Percentiles rank a stretch among this genome's conserved stretches.
These are phyloP conservation scores for Mortierella sp. DNA, from an alignment of 371 early-diverging fungal species.

Conservation along the genomic window DNA sequence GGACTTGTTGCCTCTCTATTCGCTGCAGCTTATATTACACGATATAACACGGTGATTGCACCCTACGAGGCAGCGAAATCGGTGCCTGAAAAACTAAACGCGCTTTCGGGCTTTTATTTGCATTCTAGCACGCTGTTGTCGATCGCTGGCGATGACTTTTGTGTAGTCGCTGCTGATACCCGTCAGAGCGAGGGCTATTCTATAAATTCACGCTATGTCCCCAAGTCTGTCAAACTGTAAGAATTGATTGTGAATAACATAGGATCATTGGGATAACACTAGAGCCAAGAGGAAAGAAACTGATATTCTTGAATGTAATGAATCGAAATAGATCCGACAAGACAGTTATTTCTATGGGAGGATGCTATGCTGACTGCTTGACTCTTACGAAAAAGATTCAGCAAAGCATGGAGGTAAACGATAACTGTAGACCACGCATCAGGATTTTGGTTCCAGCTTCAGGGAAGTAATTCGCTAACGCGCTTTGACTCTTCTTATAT, in stretches of 20 bases:
- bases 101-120: neutral
- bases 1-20: too few species aligned
- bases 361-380: slow-evolving; percentile 96
- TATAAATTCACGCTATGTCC: slow-evolving; percentile 95
- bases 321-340: slow-evolving; percentile 80
- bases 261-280: neutral
- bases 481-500: neutral
- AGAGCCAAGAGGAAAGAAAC: neutral
- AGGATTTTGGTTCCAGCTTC: too few species aligned
- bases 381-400: slow-evolving; percentile 88
- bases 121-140: slow-evolving; percentile 83
- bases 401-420: slow-evolving; percentile 93
- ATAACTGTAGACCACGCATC: too few species aligned
- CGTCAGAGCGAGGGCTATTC: slow-evolving; percentile 96
- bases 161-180: slow-evolving; percentile 97
- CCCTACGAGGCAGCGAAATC: neutral
- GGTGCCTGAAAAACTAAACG: neutral
- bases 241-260: neutral
- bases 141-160: slow-evolving; percentile 96
- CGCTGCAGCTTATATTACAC: too few species aligned
- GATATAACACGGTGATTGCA: neutral
- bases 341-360: slow-evolving; percentile 89
- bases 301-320: neutral
- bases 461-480: too few species aligned
- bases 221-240: slow-evolving; percentile 92